Conservation (phyloP, 2,329 filamentous ascomycete species). For the Cucurbitaria berberidis region DNA sequence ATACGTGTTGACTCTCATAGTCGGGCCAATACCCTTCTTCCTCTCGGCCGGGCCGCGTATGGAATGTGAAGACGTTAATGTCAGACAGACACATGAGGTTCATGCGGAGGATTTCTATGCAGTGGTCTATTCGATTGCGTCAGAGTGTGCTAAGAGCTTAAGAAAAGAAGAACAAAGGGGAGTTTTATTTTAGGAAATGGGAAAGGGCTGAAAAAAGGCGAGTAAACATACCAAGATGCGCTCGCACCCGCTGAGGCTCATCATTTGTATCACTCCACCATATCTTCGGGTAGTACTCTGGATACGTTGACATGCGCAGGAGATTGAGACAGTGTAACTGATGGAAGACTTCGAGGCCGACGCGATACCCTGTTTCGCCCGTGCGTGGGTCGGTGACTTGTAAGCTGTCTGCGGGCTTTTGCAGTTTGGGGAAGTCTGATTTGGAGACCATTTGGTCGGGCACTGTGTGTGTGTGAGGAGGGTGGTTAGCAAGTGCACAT, state of each 20-base stretch:
- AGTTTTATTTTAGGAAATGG: too few species aligned
- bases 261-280: conserved; percentile 36
- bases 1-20: conserved; percentile 42
- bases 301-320: conserved; percentile 43
- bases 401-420: conserved; percentile 60
- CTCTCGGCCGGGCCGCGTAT: conserved; percentile 25
- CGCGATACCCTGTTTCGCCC: conserved; percentile 64
- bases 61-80: conserved; percentile 45
- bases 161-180: background rate
- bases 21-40: conserved; percentile 39
- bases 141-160: too few species aligned
- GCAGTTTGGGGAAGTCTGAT: conserved; percentile 60
- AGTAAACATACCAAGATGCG: conserved; percentile 29
- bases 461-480: conserved; percentile 48
- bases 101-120: conserved; percentile 46
- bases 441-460: conserved; percentile 66
- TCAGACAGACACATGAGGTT: conserved; percentile 46
- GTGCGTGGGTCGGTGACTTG: conserved; percentile 63
- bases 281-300: conserved; percentile 39
- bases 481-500: too few species aligned
- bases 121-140: conserved; percentile 35
- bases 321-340: conserved; percentile 50
- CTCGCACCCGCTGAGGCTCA: conserved; percentile 36
- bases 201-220: background rate
- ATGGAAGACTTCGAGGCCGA: conserved; percentile 65